Evolutionary conservation across 331 rosid genomes (phyloP), one percentile per base, ranked within the genome.

Genomic region (Malus hybrid): DNA sequence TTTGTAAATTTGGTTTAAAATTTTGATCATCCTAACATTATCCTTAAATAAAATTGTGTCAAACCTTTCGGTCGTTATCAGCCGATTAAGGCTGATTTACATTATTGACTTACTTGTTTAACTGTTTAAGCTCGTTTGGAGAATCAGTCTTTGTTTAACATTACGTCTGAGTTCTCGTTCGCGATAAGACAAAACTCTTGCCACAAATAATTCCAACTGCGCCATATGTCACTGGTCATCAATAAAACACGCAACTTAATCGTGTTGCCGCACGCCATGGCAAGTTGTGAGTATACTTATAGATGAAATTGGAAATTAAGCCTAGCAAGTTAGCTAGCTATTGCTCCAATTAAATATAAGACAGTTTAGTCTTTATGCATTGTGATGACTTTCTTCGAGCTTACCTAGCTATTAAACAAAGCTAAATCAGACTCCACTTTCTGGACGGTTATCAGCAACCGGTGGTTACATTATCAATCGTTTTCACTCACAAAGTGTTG

Each of bases 261-360:
- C 77, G 61, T 18, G 77, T 18, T 27, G 77, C 69, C 70, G 22
- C 69, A 73, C 77, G 77, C 15, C 61, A 61, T 44, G 70, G 69
- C 18, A 10, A 61, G 9, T 15, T 24, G 32, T 33, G 67, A 62
- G 10, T 13, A 62, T 9, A 39, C 44, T 15, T 64, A 18, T 64
- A 7, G 6, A 3, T 7, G 44, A 8, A 9, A 31, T 6, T 66
- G 8, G 18, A 66, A 44, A 44, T 65, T 20, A 31, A 31, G 12
- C 29, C 6, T 32, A 32, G 22, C 7, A 6, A 65, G 69, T 36
- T 65, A 32, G 12, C 20, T 65, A 62, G 18, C 20, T 18, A 52
- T 52, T 18, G 7, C 20, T 52, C 57, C 57, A 52, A 16, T 52
- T 52, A 52, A 52, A 52, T 16, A 15, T 39, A 50, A 39, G 1